Evolutionary conservation across 202 grass and related monocot genomes (phyloP).

Genomic region (Bolboschoenoplectus hybrid): DNA sequence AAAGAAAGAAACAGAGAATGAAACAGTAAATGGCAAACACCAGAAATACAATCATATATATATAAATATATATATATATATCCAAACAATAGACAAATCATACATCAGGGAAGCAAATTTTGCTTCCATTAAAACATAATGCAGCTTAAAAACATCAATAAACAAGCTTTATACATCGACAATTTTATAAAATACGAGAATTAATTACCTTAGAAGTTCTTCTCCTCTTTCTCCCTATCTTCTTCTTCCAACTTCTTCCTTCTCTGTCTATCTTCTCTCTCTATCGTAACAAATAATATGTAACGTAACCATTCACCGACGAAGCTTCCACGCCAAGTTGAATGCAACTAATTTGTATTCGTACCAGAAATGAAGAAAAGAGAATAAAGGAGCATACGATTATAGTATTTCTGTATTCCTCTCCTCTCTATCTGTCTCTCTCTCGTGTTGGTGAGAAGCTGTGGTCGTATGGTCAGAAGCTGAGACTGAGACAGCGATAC

Average conservation of each 20-base stretch:
- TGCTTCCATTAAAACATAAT: not conserved
- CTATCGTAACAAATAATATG: not conserved
- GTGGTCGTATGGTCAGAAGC: not conserved
- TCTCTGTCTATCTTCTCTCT: not conserved
- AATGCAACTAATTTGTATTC: not conserved
- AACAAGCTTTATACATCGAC: not conserved
- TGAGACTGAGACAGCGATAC: slow-evolving; percentile 27
- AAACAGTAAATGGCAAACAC: slow-evolving; percentile 15
- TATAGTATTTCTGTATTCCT: slow-evolving; percentile 1
- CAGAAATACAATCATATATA: not conserved
- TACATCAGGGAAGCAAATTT: not conserved
- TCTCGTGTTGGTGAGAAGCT: slow-evolving; percentile 32
- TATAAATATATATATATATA: not conserved
- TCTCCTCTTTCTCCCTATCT: not conserved
- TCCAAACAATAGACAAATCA: not conserved
- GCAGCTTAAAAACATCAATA: not conserved
- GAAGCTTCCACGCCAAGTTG: slow-evolving; percentile 27
- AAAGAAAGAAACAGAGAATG: not conserved
- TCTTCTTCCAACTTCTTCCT: slow-evolving; percentile 13
- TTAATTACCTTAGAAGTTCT: slow-evolving; percentile 18
- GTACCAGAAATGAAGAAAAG: slow-evolving; percentile 29
- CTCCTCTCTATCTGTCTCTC: not conserved
- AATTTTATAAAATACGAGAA: not conserved
- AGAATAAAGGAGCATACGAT: not conserved
- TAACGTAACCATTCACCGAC: slow-evolving; percentile 12